Conservation (phyloP, 371 early-diverging fungal species). For the Saksenaea vasiformis region DNA sequence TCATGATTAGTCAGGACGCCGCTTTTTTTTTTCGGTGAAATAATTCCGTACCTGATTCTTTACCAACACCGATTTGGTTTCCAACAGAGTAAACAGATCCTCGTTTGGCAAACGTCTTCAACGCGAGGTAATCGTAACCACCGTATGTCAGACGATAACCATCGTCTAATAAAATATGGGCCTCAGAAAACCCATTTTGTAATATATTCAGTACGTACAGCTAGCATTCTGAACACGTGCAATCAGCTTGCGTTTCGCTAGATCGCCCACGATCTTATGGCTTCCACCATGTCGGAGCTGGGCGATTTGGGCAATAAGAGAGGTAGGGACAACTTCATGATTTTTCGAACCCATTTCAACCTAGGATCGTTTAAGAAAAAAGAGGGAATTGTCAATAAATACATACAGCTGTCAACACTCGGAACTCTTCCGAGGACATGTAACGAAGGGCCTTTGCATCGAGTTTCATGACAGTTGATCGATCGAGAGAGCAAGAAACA, state of each 20-base stretch:
- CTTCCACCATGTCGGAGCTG: constrained; percentile 85
- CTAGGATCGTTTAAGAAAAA: constrained; percentile 27
- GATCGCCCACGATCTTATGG: constrained; percentile 80
- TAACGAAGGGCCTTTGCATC: constrained; percentile 94
- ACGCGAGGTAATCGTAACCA: constrained; percentile 99
- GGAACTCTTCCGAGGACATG: constrained; percentile 90
- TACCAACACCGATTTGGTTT: constrained; percentile 99
- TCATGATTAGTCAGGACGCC: background rate
- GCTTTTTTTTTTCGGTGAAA: constrained; percentile 16
- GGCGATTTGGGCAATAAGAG: constrained; percentile 88
- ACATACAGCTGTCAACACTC: constrained; percentile 92
- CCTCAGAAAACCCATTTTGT: background rate
- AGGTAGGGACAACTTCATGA: constrained; percentile 95
- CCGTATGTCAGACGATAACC: constrained; percentile 98
- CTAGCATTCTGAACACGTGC: constrained; percentile 85
- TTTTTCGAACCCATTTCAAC: constrained; percentile 97
- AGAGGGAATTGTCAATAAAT: background rate
- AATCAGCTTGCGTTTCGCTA: constrained; percentile 89
- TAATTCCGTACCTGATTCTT: constrained; percentile 79
- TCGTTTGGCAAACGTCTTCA: constrained; percentile 90
- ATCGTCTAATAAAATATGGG: constrained; percentile 62
- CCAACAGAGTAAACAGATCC: constrained; percentile 94
- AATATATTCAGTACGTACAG: constrained; percentile 50
- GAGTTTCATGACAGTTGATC: constrained; percentile 77
- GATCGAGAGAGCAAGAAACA: background rate